A percentile compares a stretch with the other conserved stretches of the same genome.
phyloP scores from a whole-genome alignment of 2,329 filamentous ascomycete genomes.

The Cadophora sp. region DNA sequence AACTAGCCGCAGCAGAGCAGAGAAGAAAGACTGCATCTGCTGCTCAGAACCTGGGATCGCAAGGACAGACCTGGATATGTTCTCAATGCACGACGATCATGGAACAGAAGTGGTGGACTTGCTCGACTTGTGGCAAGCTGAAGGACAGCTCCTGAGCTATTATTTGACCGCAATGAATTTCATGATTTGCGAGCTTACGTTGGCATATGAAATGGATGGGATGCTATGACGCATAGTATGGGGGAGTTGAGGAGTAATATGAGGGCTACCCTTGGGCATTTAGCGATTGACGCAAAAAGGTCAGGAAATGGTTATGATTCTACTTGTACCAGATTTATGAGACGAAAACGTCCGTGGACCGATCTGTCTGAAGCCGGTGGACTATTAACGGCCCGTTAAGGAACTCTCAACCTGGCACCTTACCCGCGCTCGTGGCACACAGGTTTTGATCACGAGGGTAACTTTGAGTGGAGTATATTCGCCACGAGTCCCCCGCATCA shows the following conservation, averaged over 20 bases:
- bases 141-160: slow-evolving; percentile 54
- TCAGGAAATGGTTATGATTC: neutral
- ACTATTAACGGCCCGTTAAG: neutral
- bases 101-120: slow-evolving; percentile 64
- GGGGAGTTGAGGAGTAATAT: neutral
- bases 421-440: slow-evolving; percentile 2
- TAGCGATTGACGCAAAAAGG: too few species aligned
- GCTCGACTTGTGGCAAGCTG: slow-evolving; percentile 60
- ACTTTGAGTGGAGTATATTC: neutral
- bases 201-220: neutral
- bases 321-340: neutral
- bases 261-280: neutral
- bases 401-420: neutral
- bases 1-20: slow-evolving; percentile 32
- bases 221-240: neutral
- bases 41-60: slow-evolving; percentile 26
- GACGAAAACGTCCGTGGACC: neutral
- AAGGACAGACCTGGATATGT: slow-evolving; percentile 55
- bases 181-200: slow-evolving; percentile 10
- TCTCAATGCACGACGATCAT: slow-evolving; percentile 58
- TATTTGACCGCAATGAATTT: neutral
- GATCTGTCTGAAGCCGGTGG: neutral
- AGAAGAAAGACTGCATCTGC: slow-evolving; percentile 20
- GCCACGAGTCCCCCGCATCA: neutral
- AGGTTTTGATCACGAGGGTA: neutral